Evolutionary conservation across 306 rosid species (phyloP), one percentile per base, ranked within the genome.

Genomic region (Elaeagnus macrophylla): DNA sequence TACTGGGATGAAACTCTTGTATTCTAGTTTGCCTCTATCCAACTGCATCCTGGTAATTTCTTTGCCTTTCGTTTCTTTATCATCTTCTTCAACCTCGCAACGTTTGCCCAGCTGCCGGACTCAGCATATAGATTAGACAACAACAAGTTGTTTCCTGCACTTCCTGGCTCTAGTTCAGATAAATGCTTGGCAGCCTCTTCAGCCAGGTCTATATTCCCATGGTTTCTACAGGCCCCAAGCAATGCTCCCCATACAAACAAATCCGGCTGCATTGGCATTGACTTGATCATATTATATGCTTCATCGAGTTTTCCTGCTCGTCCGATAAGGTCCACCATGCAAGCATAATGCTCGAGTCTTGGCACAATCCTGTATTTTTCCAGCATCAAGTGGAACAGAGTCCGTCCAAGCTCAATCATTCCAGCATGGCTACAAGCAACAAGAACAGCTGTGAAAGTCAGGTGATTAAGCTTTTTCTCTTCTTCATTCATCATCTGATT

Each of bases 221-320:
- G 81, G 51, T 75, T 85, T 60, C 82, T 77, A 67, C 95, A 81
- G 12, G 90, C 94, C 40, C 95, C 94, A 47, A 85, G 61, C 13
- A 89, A 62, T 54, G 97, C 90, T 65, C 97, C 97, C 97, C 97
- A 89, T 9, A 85, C 95, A 64, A 79, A 89, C 60, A 85, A 61
- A 75, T 89, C 97, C 5, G 97, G 81, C 62, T 85, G 54, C 52
- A 77, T 58, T 2, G 88, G 97, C 97, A 85, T 83, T 13, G 75
- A 54, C 74, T 72, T 75, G 17, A 85, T 81, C 76, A 75, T 63
- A 17, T 73, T 64, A 68, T 79, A 75, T 9, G 94, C 95, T 64
- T 79, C 75, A 0, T 56, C 58, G 9, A 85, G 71, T 64, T 79
- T 67, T 48, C 89, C 95, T 0, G 83, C 89, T 54, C 94, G 77